Base-by-base conservation (phyloP, 495 filamentous ascomycete genomes). In the Gamarada debralockiae region DNA sequence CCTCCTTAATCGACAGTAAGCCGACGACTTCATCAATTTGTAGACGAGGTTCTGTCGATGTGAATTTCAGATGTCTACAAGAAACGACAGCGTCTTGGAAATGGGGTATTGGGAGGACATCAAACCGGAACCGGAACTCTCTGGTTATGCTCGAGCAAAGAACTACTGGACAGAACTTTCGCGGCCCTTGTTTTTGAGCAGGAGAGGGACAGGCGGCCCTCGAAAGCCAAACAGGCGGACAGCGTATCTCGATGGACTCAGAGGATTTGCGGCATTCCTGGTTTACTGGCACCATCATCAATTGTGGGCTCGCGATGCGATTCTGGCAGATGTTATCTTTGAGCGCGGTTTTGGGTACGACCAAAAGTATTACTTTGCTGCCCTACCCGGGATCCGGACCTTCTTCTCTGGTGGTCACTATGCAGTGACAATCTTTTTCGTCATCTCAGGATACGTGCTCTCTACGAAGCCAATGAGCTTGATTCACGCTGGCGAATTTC, bases 401-500 rank as follows among this genome's bases (percentile, higher is more conserved):
- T 62, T 86, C n/a, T 71, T 83, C 43, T n/a, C 71, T 14, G 79
- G 78, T 7, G 84, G 83, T 21, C 78, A 78, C 48, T 79, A 83
- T 52, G 84, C 85, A 79, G 84, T 88, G 6, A 75, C 80, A 54
- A 76, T 86, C 37, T 87, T 88, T 71, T 88, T 86, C 65, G 79
- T 86, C 47, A 79, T 88, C 36, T 86, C 84, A 3, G 83, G 84
- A 53, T 84, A 85, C 54, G 82, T 80, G 1, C 71, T 87, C 7
- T 84, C 81, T 6, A 75, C 79, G 47, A 83, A 85, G 53, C 79
- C 84, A 0, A 58, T 87, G 38, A 73, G 73, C 45, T 65, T 70
- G 15, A 76, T 82, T 34, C 80, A 80, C 38, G 70, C 68, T 24
- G 71, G 73, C 27, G 69, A 76, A 20, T 41, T 60, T 15, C 58